Conservation (phyloP, 441 rosid genomes). For the Bocquillonia castaneifolia region DNA sequence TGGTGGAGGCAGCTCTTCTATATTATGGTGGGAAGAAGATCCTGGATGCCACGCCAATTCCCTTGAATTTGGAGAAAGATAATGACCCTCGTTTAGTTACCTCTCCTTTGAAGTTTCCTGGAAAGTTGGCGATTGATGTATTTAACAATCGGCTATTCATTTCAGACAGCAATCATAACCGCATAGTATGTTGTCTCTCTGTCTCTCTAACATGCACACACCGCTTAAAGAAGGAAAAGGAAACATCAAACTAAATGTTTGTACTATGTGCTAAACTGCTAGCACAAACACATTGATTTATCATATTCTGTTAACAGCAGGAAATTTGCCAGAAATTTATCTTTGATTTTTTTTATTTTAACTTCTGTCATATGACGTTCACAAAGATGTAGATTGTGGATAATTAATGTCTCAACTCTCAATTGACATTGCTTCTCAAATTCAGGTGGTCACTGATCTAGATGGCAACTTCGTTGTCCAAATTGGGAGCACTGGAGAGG, state of each 20-base stretch:
- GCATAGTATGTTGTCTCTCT: conserved; percentile 56
- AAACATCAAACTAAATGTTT: not conserved
- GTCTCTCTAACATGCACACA: conserved; percentile 10
- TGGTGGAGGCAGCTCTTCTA: conserved; percentile 80
- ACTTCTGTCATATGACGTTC: not conserved
- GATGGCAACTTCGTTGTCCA: conserved; percentile 80
- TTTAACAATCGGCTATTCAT: conserved; percentile 87
- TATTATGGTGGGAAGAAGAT: conserved; percentile 72
- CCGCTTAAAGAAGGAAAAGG: not conserved
- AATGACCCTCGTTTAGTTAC: conserved; percentile 68
- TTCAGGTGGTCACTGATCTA: conserved; percentile 85
- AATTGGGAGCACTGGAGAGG: conserved; percentile 84
- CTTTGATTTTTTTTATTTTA: conserved; percentile 2
- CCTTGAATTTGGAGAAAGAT: conserved; percentile 72
- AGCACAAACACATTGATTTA: not conserved
- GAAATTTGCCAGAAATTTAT: conserved; percentile 1
- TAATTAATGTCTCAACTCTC: not conserved
- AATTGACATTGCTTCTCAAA: conserved; percentile 12
- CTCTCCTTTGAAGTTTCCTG: conserved; percentile 91
- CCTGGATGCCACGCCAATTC: conserved; percentile 60
- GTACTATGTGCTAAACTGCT: not conserved
- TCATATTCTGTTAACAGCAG: not conserved
- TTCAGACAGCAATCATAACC: conserved; percentile 96
- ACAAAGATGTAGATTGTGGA: not conserved
- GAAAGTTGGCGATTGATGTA: conserved; percentile 80